Percentiles rank a stretch among this genome's conserved stretches.
phyloP scores from a whole-genome alignment of 176 grass and related monocot genomes.

The Themeda triandra region DNA sequence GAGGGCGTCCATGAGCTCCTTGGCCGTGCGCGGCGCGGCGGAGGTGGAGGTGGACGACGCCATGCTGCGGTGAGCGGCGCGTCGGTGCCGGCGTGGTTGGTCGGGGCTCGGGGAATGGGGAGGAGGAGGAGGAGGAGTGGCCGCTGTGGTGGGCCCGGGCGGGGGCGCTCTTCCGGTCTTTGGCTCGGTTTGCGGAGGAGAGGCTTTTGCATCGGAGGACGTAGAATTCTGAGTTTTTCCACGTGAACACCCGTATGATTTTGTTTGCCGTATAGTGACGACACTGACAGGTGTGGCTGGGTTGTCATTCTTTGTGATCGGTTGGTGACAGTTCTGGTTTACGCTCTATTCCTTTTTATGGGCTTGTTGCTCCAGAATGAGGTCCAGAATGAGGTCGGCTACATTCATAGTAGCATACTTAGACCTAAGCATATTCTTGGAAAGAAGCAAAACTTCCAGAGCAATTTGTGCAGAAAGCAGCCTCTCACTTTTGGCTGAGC shows the following conservation, averaged over 20 bases:
- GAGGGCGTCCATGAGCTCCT: constrained; percentile 68
- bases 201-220: background rate
- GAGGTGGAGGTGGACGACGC: constrained; percentile 36
- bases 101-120: constrained; percentile 28
- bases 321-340: background rate
- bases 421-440: background rate
- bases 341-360: background rate
- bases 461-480: background rate
- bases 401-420: background rate
- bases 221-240: background rate
- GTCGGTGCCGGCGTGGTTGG: constrained; percentile 21
- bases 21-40: constrained; percentile 41
- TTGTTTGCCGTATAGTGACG: background rate
- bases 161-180: background rate
- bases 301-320: background rate
- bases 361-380: background rate
- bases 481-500: background rate
- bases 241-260: background rate
- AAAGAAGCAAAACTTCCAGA: background rate
- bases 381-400: background rate
- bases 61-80: constrained; percentile 28
- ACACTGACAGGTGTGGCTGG: constrained; percentile 2
- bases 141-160: constrained; percentile 6
- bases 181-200: background rate
- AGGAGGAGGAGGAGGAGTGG: background rate